phyloP scores from a whole-genome alignment of 2,329 filamentous ascomycete genomes.

The Dactylellina parvicollis region DNA sequence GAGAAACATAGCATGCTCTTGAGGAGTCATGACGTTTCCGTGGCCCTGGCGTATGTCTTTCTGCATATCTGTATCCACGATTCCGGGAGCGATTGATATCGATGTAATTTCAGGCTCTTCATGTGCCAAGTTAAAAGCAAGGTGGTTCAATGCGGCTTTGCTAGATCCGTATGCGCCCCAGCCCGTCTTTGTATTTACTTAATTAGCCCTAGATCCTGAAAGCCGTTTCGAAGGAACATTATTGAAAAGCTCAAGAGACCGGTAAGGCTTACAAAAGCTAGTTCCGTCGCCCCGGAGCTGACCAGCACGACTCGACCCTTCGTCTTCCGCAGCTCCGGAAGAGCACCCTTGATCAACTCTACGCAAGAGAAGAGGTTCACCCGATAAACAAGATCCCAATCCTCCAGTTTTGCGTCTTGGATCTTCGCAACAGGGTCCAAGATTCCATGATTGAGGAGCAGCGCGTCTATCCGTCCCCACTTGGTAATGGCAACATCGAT shows the following conservation, averaged over 20 bases:
- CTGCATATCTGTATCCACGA: conserved; percentile 92
- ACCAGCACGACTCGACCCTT: conserved; percentile 79
- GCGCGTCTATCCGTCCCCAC: conserved; percentile 78
- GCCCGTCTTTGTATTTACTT: conserved; percentile 57
- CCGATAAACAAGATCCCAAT: conserved; percentile 80
- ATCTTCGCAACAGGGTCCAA: conserved; percentile 78
- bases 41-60: conserved; percentile 79
- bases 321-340: conserved; percentile 75
- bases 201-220: background rate
- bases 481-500: conserved; percentile 72
- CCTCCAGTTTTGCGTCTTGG: conserved; percentile 72
- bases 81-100: conserved; percentile 71
- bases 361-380: conserved; percentile 87
- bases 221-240: background rate
- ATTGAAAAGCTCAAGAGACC: background rate
- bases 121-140: conserved; percentile 75
- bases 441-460: conserved; percentile 88
- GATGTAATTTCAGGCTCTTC: conserved; percentile 82
- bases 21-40: conserved; percentile 68
- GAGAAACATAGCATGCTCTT: conserved; percentile 73
- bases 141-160: conserved; percentile 84
- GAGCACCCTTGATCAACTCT: conserved; percentile 77
- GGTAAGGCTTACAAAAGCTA: conserved; percentile 67
- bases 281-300: conserved; percentile 78
- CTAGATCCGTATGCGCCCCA: conserved; percentile 85